phyloP scores from a whole-genome alignment of 2,329 filamentous ascomycete genomes.

The Aspergillus uvarum region DNA sequence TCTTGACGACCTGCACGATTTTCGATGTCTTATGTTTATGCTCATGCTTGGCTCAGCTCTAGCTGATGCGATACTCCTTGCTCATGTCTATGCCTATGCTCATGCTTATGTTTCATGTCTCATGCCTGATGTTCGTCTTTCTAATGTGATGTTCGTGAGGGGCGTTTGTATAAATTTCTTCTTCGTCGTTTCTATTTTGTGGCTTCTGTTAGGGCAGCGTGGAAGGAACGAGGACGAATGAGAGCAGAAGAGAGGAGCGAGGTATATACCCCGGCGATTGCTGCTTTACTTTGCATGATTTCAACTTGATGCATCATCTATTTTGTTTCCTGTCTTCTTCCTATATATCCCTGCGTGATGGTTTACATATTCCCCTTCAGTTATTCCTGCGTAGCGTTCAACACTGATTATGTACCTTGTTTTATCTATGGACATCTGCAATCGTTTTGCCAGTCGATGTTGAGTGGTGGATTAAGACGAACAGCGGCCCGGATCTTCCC shows the following conservation, averaged over 20 bases:
- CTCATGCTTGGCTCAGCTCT: conserved; percentile 7
- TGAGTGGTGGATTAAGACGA: too few relatives aligned
- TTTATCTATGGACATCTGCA: not conserved
- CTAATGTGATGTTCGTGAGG: conserved; percentile 9
- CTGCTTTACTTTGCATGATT: conserved; percentile 10
- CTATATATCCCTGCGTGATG: not conserved
- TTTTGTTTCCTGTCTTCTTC: not conserved
- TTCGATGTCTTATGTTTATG: conserved; percentile 13
- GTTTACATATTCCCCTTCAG: not conserved
- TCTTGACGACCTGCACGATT: conserved; percentile 28
- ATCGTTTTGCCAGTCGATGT: not conserved
- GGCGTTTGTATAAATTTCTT: conserved; percentile 21
- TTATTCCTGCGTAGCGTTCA: conserved; percentile 6
- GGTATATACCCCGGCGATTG: conserved; percentile 15
- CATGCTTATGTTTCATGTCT: conserved; percentile 12
- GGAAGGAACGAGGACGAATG: conserved; percentile 19
- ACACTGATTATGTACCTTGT: not conserved
- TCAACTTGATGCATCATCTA: not conserved
- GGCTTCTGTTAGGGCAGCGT: conserved; percentile 15
- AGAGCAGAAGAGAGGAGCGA: conserved; percentile 16
- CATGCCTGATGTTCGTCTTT: conserved; percentile 11
- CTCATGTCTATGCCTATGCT: conserved; percentile 3
- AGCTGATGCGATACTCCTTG: too few relatives aligned
- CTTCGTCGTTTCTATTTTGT: conserved; percentile 14
- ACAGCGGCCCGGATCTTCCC: too few relatives aligned